A percentile compares a stretch with the other conserved stretches of the same genome.
These are phyloP conservation scores for Alnus rubra DNA, from an alignment of 306 rosid species.

Conservation along the genomic window DNA sequence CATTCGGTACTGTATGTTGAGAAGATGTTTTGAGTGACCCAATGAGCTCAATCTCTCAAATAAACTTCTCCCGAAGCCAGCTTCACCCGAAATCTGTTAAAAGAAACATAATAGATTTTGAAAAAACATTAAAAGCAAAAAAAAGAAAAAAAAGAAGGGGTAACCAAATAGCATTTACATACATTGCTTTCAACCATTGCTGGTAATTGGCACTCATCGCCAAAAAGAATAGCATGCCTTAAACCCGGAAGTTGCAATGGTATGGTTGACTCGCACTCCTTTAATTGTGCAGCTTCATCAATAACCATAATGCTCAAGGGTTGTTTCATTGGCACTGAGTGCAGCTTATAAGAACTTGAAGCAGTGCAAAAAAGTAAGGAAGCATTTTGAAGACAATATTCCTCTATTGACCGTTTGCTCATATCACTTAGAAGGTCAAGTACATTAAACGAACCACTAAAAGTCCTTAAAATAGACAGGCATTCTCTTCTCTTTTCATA, in stretches of 20 bases:
- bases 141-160: too few relatives aligned
- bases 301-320: conserved; percentile 56
- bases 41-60: conserved; percentile 57
- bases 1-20: conserved; percentile 76
- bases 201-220: conserved; percentile 81
- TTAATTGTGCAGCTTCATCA: conserved; percentile 85
- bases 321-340: conserved; percentile 38
- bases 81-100: conserved; percentile 49
- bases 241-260: conserved; percentile 59
- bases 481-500: conserved; percentile 40
- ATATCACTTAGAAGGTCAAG: conserved; percentile 40
- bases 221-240: conserved; percentile 65
- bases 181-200: conserved; percentile 69
- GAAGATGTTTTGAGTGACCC: conserved; percentile 56
- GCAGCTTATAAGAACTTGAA: conserved; percentile 63
- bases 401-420: conserved; percentile 22
- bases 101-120: neutral
- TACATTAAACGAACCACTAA: conserved; percentile 38
- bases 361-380: conserved; percentile 68
- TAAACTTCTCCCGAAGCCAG: conserved; percentile 75
- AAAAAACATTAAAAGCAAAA: neutral
- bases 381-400: conserved; percentile 59
- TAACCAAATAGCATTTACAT: conserved; percentile 15
- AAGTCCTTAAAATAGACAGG: conserved; percentile 37
- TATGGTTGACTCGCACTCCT: conserved; percentile 73